phyloP scores from a whole-genome alignment of 495 filamentous ascomycete species.

The Penicillium alfredii region DNA sequence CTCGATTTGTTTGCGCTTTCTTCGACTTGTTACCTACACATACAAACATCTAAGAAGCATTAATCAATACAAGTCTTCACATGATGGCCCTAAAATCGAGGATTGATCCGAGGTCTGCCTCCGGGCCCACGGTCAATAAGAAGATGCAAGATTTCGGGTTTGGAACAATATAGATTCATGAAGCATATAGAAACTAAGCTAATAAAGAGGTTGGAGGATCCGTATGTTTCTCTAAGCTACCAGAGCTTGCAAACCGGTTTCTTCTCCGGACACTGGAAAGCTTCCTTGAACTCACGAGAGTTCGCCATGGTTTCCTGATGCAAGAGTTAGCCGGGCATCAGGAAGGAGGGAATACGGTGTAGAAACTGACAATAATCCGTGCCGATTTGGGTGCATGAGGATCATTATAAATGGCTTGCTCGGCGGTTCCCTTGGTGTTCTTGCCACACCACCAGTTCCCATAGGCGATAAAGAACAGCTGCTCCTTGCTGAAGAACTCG shows the following conservation, averaged over 20 bases:
- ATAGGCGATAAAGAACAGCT: constrained; percentile 67
- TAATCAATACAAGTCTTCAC: no score
- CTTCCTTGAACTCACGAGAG: constrained; percentile 60
- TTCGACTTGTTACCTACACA: no score
- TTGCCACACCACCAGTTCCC: constrained; percentile 66
- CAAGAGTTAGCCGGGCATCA: constrained; percentile 10
- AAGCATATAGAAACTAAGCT: no score
- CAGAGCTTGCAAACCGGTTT: constrained; percentile 66
- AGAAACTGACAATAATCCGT: constrained; percentile 50
- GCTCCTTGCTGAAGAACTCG: constrained; percentile 58
- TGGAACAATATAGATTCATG: no score
- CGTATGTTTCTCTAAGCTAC: constrained; percentile 40
- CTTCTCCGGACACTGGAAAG: constrained; percentile 57
- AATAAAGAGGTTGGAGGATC: no score
- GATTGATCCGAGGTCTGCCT: no score
- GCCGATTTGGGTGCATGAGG: constrained; percentile 58
- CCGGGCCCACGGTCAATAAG: no score
- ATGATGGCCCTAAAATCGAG: no score
- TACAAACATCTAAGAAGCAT: no score
- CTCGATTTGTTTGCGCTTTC: no score
- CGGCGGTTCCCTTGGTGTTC: constrained; percentile 49
- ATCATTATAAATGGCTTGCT: constrained; percentile 53
- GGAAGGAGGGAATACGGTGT: background rate
- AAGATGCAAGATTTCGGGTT: no score
- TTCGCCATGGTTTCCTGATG: constrained; percentile 57